Conservation (phyloP, 768 basidiomycete genomes). For the Boletus reticulatus region DNA sequence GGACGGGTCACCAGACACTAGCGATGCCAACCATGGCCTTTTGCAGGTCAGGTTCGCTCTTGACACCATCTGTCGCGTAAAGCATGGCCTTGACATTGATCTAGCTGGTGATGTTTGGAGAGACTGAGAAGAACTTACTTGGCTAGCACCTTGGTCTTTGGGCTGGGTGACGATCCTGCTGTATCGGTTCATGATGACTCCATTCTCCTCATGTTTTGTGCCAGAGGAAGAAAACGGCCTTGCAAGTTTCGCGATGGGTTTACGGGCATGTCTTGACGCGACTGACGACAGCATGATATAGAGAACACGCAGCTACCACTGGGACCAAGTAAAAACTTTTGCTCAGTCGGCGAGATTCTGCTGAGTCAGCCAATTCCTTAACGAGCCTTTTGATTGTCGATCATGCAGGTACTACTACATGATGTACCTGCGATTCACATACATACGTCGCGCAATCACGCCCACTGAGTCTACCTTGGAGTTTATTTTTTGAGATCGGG, state of each 20-base stretch:
- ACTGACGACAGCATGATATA: constrained; percentile 23
- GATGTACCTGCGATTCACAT: too few species aligned
- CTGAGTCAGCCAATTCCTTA: too few species aligned
- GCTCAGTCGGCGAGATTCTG: constrained; percentile 14
- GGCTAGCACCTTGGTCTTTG: constrained; percentile 94
- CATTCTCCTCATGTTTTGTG: constrained; percentile 38
- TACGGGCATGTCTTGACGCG: constrained; percentile 16
- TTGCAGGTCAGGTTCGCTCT: constrained; percentile 77
- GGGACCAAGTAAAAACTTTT: constrained; percentile 1
- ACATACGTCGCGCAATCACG: too few species aligned
- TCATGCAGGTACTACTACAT: too few species aligned
- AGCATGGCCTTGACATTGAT: constrained; percentile 78
- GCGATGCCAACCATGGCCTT: constrained; percentile 98
- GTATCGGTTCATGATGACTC: constrained; percentile 64
- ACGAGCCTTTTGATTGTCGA: background rate
- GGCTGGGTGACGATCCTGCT: constrained; percentile 83
- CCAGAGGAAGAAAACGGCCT: constrained; percentile 40
- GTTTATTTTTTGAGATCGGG: background rate
- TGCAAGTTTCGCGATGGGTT: constrained; percentile 16
- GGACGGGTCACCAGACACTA: constrained; percentile 80
- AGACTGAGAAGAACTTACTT: constrained; percentile 44
- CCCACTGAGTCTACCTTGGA: background rate
- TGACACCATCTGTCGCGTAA: constrained; percentile 95
- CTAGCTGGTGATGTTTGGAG: background rate
- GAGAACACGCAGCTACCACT: background rate